Conservation (phyloP, 345 rosid genomes). For the Conringia planisiliqua region DNA sequence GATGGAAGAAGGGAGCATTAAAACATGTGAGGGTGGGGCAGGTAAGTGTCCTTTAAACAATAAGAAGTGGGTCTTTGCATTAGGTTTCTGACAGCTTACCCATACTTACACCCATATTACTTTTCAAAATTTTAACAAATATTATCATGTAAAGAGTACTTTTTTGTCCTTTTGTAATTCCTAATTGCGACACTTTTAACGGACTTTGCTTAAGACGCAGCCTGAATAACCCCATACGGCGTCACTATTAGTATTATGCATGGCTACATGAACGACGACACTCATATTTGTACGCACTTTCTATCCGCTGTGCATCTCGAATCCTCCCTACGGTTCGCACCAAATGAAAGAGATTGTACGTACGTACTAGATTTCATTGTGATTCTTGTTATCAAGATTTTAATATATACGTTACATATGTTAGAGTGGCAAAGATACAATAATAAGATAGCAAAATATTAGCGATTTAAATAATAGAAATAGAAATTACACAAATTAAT, state of each 20-base stretch:
- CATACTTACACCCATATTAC: slow-evolving; percentile 27
- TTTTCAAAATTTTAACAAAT: slow-evolving; percentile 9
- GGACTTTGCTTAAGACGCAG: slow-evolving; percentile 22
- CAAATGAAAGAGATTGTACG: not conserved
- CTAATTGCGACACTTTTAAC: slow-evolving; percentile 28
- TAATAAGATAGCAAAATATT: not conserved
- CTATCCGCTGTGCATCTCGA: not conserved
- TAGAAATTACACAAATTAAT: too few species aligned
- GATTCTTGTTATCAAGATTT: too few species aligned
- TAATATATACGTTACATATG: not conserved
- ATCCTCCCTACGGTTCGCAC: not conserved
- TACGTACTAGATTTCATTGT: not conserved
- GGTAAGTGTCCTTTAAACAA: slow-evolving; percentile 33
- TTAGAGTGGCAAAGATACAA: not conserved
- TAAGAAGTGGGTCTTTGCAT: slow-evolving; percentile 35
- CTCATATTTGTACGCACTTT: not conserved
- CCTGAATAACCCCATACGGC: not conserved
- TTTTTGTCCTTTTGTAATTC: slow-evolving; percentile 23
- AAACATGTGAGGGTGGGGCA: slow-evolving; percentile 33
- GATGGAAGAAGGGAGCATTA: slow-evolving; percentile 25
- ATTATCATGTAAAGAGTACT: slow-evolving; percentile 27
- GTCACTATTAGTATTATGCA: not conserved
- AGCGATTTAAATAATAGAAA: too few species aligned
- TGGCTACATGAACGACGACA: not conserved
- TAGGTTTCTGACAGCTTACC: slow-evolving; percentile 37